These are phyloP conservation scores for Bonia amplexicaulis DNA, from an alignment of 176 grass and related monocot genomes.

Conservation along the genomic window DNA sequence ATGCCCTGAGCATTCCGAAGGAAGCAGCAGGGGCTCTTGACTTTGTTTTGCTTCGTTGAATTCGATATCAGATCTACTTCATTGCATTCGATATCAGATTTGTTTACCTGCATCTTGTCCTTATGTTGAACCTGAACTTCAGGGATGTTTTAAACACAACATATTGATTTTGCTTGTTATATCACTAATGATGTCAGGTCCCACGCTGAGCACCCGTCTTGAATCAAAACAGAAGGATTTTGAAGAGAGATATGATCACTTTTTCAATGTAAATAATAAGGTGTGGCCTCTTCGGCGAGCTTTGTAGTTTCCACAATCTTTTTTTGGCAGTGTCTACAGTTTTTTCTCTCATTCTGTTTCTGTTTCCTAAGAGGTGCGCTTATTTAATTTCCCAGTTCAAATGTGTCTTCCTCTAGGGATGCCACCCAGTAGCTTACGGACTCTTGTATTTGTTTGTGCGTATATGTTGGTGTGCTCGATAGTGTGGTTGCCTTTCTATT, in stretches of 20 bases:
- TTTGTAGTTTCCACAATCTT: background rate
- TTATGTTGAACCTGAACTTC: conserved; percentile 24
- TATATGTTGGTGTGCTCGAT: background rate
- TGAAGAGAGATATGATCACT: conserved; percentile 57
- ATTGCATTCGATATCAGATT: background rate
- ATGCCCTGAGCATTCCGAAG: conserved; percentile 1
- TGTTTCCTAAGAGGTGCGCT: background rate
- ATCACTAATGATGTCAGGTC: conserved; percentile 49
- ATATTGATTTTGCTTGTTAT: background rate
- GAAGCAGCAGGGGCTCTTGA: background rate
- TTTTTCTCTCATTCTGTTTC: background rate
- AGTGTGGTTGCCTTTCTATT: conserved; percentile 7
- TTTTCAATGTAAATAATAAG: conserved; percentile 75
- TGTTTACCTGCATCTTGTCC: conserved; percentile 10
- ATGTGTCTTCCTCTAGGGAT: background rate
- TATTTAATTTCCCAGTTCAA: background rate
- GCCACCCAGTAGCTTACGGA: background rate
- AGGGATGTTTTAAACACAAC: background rate
- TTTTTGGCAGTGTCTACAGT: background rate
- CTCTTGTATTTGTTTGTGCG: background rate
- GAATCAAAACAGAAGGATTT: conserved; percentile 65
- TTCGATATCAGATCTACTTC: background rate
- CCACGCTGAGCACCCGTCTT: conserved; percentile 48
- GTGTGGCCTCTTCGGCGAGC: conserved; percentile 17
- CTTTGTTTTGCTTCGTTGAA: conserved; percentile 7